Percentiles rank a stretch among this genome's conserved stretches.
Conservation (phyloP, 2,329 filamentous ascomycete genomes). For the Ophiognomonia clavigignenti-juglandacearum region DNA sequence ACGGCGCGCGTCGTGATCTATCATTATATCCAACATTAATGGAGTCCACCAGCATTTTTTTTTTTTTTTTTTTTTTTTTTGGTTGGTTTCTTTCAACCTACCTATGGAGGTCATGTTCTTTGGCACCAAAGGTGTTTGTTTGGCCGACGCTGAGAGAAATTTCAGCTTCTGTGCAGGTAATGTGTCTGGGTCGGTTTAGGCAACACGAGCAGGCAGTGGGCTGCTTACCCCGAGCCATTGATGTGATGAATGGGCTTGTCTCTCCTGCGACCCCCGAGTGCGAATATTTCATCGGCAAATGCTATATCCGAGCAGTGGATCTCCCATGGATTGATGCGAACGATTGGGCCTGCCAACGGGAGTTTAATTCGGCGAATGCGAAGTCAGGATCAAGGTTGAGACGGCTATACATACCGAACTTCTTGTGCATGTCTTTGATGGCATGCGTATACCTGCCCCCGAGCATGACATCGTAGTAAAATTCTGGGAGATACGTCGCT, state of each 20-base stretch:
- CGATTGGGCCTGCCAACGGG: slow-evolving; percentile 27
- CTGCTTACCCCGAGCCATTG: slow-evolving; percentile 1
- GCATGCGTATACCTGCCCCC: slow-evolving; percentile 24
- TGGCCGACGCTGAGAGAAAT: background rate
- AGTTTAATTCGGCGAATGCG: too few species aligned
- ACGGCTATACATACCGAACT: slow-evolving; percentile 14
- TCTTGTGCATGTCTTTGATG: slow-evolving; percentile 28
- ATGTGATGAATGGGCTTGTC: slow-evolving; percentile 21
- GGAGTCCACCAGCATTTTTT: background rate
- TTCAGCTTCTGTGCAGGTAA: too few species aligned
- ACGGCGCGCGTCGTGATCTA: background rate
- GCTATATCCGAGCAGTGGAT: slow-evolving; percentile 28
- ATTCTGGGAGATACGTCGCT: slow-evolving; percentile 26
- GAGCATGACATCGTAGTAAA: slow-evolving; percentile 26
- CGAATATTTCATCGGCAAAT: slow-evolving; percentile 33
- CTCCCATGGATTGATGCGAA: slow-evolving; percentile 29
- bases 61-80: background rate
- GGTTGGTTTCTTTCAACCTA: background rate
- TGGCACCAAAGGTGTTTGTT: background rate
- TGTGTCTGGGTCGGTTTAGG: too few species aligned
- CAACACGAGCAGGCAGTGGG: too few species aligned
- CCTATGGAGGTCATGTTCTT: background rate
- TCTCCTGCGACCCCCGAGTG: slow-evolving; percentile 21
- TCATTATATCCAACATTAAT: background rate
- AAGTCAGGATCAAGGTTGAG: too few species aligned